These are phyloP conservation scores for Hsuehochloa calcarea DNA, from an alignment of 176 grass and related monocot species.

Conservation along the genomic window DNA sequence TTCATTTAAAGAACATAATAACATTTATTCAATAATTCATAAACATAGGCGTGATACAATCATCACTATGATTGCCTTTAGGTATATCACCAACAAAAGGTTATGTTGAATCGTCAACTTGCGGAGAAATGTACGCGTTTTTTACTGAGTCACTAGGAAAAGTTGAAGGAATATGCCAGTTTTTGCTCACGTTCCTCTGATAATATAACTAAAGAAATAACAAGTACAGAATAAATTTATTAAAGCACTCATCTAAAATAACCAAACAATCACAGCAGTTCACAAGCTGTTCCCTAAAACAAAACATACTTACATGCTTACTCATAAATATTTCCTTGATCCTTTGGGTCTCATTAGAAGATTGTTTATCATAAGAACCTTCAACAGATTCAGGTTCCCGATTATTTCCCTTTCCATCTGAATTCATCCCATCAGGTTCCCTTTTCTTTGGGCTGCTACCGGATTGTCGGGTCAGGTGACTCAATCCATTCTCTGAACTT, in stretches of 20 bases:
- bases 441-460: slow-evolving; percentile 57
- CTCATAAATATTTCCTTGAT: slow-evolving; percentile 82
- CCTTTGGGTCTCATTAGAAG: slow-evolving; percentile 39
- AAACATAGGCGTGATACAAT: too few species aligned
- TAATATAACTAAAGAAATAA: slow-evolving; percentile 37
- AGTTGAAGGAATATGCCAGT: slow-evolving; percentile 83
- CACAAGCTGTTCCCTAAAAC: slow-evolving; percentile 5
- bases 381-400: slow-evolving; percentile 34
- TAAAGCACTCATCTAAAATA: slow-evolving; percentile 7
- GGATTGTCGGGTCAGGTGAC: slow-evolving; percentile 83
- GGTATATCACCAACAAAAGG: too few species aligned
- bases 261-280: slow-evolving; percentile 4
- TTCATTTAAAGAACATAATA: too few species aligned
- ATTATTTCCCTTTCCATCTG: slow-evolving; percentile 38
- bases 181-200: slow-evolving; percentile 97
- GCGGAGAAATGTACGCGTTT: slow-evolving; percentile 71
- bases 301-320: slow-evolving; percentile 74
- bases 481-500: slow-evolving; percentile 97
- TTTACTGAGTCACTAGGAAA: slow-evolving; percentile 85
- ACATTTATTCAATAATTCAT: too few species aligned
- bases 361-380: slow-evolving; percentile 46
- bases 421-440: slow-evolving; percentile 39
- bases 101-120: slow-evolving; percentile 87
- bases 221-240: slow-evolving; percentile 22
- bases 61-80: too few species aligned